Conservation (phyloP, 176 grass and related monocot genomes). For the Puccinellia tenuiflora region DNA sequence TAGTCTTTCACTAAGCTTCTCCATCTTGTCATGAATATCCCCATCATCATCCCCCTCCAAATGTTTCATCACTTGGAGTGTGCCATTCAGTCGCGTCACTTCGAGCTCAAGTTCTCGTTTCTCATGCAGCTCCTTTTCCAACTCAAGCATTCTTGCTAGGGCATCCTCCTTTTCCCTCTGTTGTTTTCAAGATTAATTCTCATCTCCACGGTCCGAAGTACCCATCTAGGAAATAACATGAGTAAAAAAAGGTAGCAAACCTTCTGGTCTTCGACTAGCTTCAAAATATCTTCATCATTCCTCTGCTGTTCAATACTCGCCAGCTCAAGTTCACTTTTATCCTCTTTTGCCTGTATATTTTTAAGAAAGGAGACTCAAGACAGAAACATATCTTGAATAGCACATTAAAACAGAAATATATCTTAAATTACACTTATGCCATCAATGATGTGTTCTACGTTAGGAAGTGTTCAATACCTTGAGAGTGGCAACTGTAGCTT, state of each 20-base stretch:
- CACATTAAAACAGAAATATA: too few species aligned
- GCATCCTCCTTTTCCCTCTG: constrained; percentile 96
- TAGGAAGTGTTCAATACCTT: constrained; percentile 1
- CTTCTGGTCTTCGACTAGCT: constrained; percentile 77
- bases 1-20: constrained; percentile 55
- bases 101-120: constrained; percentile 88
- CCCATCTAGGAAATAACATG: constrained; percentile 3
- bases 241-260: constrained; percentile 29
- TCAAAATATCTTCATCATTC: constrained; percentile 71
- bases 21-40: constrained; percentile 79
- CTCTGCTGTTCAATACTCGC: constrained; percentile 75
- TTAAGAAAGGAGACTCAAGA: background rate
- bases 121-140: constrained; percentile 74
- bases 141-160: constrained; percentile 68
- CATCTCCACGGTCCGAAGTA: background rate
- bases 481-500: background rate
- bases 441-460: background rate
- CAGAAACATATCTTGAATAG: too few species aligned
- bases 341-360: constrained; percentile 31
- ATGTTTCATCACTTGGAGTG: constrained; percentile 87
- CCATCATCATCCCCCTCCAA: constrained; percentile 79
- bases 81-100: constrained; percentile 79
- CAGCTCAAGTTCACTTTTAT: constrained; percentile 60
- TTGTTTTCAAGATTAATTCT: constrained; percentile 23
- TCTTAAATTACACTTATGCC: background rate